Conservation (phyloP, 306 rosid species). For the Citrullus colocynthis region DNA sequence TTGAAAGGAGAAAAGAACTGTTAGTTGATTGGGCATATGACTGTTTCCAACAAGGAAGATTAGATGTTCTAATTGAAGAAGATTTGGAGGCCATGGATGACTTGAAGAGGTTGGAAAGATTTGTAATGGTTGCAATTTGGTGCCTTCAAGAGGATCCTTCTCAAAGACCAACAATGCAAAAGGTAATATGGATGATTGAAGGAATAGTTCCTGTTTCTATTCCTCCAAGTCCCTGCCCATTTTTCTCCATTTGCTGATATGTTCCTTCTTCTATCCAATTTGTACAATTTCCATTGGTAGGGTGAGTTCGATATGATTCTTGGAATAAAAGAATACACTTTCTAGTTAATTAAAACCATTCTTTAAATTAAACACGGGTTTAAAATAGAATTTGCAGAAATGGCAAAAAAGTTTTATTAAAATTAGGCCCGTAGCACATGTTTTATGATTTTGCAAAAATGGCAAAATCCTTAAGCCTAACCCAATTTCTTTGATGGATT, state of each 20-base stretch:
- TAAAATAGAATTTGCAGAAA: too few relatives aligned
- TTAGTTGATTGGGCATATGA: slow-evolving; percentile 20
- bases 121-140: slow-evolving; percentile 19
- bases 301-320: too few relatives aligned
- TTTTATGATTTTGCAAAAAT: too few relatives aligned
- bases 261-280: too few relatives aligned
- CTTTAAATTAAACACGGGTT: too few relatives aligned
- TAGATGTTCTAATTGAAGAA: slow-evolving; percentile 9
- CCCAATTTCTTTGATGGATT: too few relatives aligned
- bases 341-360: too few relatives aligned
- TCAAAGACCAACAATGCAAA: slow-evolving; percentile 20
- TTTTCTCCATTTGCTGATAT: background rate
- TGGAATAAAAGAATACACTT: too few relatives aligned
- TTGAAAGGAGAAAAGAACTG: background rate
- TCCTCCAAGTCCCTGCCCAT: slow-evolving; percentile 22
- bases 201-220: slow-evolving; percentile 16
- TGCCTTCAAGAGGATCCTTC: slow-evolving; percentile 21
- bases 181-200: slow-evolving; percentile 27
- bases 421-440: too few relatives aligned
- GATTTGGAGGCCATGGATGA: slow-evolving; percentile 11
- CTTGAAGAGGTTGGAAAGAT: slow-evolving; percentile 11
- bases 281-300: too few relatives aligned
- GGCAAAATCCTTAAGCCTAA: too few relatives aligned
- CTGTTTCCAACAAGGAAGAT: background rate
- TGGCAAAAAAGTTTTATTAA: too few relatives aligned